Base-by-base conservation (phyloP, 805 yeast species). In the Pichia insulana region DNA sequence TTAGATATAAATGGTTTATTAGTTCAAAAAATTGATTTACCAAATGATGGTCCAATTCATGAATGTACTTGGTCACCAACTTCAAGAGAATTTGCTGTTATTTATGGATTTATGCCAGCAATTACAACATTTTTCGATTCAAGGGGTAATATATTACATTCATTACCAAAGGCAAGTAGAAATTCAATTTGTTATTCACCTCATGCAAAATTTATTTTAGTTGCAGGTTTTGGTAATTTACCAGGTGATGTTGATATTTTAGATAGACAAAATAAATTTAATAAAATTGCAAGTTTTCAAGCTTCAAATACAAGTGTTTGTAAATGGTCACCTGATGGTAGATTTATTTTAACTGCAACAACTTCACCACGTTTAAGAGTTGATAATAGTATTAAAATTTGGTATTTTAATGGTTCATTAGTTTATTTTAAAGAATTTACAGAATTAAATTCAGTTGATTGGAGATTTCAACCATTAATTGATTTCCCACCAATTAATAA, bases 301-400 rank as follows among this genome's bases (percentile, higher is more conserved):
- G 98, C 97, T 12, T 68, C 96, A 36, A 94, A 92, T 67, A 88
- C 97, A 13, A 82, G 95, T n/a, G 94, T 83, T 36, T 90, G 96
- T 62, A 86, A 85, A 61, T 92, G 98, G 98, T 80, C 94, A 2
- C 99, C 99, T 9, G 95, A 92, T 64, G 97, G 98, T 31, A 79
- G 92, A 56, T 88, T 73, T 58, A 78, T 92, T 44, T 67, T 92
- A 62, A 90, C 97, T 13, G 97, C 98, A 16, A 94, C 97, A 5
- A 92, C 97, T 0, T 79, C 96, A 17, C 99, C 99, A 50, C 76
- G 99, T 55, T 74, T 92, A 54, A 79, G 98, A 57, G 99, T 92
- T 34, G 99, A 94, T 65, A 92, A 92, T 61, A 90, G 97, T 46
- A 80, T 83, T 53, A 85, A 86, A 63, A 71, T 92, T 54, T 92